A percentile compares a stretch with the other conserved stretches of the same genome.
phyloP scores from a whole-genome alignment of 306 rosid species.

The Sesbania bispinosa region DNA sequence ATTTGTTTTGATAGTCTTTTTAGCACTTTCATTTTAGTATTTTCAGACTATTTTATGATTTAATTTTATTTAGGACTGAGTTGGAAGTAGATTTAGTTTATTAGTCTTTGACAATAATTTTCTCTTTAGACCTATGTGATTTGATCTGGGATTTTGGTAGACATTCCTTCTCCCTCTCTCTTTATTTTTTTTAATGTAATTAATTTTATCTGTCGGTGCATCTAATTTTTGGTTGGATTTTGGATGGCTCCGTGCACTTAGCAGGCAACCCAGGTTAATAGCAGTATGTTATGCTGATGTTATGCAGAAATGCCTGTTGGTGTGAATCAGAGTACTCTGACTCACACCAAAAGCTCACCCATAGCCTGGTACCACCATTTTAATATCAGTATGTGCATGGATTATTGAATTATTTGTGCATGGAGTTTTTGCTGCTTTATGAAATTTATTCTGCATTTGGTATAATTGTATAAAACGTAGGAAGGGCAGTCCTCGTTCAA shows the following conservation, averaged over 20 bases:
- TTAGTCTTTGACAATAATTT: constrained; percentile 13
- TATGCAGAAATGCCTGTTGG: too few relatives aligned
- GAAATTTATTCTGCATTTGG: not conserved
- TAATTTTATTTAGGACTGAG: constrained; percentile 19
- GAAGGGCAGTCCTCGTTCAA: too few relatives aligned
- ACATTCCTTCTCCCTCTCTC: not conserved
- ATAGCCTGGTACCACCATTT: too few relatives aligned
- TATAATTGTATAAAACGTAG: not conserved
- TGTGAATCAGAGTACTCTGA: too few relatives aligned
- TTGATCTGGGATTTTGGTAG: not conserved
- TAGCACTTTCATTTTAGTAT: constrained; percentile 11
- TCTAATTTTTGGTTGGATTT: not conserved
- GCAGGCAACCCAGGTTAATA: not conserved
- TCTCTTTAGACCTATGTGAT: not conserved
- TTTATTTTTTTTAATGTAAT: not conserved
- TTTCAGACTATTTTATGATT: constrained; percentile 2
- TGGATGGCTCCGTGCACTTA: too few relatives aligned
- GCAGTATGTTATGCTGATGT: too few relatives aligned
- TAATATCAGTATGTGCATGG: too few relatives aligned
- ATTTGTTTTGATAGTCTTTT: constrained; percentile 25
- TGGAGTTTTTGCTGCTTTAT: not conserved
- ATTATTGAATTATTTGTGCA: not conserved
- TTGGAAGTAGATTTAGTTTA: constrained; percentile 10
- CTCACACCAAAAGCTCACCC: too few relatives aligned
- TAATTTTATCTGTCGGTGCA: not conserved